Conservation (phyloP, 1,284 basidiomycete species). For the Singerocomus inundabilis region DNA sequence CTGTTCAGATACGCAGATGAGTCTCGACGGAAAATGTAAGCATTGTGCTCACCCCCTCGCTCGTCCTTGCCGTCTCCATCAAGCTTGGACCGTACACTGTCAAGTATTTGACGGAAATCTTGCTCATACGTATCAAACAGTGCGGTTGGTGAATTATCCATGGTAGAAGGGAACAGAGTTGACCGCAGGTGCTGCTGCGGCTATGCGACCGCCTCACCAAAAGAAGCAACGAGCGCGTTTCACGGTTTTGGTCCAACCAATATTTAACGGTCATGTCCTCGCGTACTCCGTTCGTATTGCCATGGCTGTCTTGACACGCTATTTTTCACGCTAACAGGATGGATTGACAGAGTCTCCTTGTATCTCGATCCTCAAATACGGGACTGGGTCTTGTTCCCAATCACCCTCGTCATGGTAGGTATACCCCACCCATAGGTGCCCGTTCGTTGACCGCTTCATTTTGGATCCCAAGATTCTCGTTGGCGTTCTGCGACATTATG, state of each 20-base stretch:
- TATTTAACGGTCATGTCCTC: constrained; percentile 37
- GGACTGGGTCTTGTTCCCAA: constrained; percentile 94
- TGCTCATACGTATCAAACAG: constrained; percentile 82
- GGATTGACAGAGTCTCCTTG: constrained; percentile 58
- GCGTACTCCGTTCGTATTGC: constrained; percentile 38
- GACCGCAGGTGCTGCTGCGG: constrained; percentile 22
- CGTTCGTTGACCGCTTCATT: constrained; percentile 2
- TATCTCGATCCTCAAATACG: constrained; percentile 94
- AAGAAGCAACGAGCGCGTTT: constrained; percentile 28
- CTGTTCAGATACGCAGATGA: constrained; percentile 39
- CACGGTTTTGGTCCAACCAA: constrained; percentile 1
- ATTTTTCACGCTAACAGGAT: constrained; percentile 12
- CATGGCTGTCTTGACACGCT: constrained; percentile 7
- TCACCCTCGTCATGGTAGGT: constrained; percentile 94
- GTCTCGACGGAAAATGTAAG: background rate
- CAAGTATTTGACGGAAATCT: constrained; percentile 74
- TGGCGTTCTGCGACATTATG: constrained; percentile 91
- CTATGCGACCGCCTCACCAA: constrained; percentile 14
- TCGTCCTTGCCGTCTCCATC: constrained; percentile 59
- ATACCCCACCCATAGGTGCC: background rate
- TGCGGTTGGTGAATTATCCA: constrained; percentile 78
- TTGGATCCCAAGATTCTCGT: constrained; percentile 75
- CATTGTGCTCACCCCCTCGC: constrained; percentile 48
- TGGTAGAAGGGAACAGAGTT: constrained; percentile 30
- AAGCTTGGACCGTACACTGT: constrained; percentile 66